Evolutionary conservation across 495 filamentous ascomycete genomes (phyloP), one percentile per base, ranked within the genome.

Genomic region (Recurvomyces mirabilis): DNA sequence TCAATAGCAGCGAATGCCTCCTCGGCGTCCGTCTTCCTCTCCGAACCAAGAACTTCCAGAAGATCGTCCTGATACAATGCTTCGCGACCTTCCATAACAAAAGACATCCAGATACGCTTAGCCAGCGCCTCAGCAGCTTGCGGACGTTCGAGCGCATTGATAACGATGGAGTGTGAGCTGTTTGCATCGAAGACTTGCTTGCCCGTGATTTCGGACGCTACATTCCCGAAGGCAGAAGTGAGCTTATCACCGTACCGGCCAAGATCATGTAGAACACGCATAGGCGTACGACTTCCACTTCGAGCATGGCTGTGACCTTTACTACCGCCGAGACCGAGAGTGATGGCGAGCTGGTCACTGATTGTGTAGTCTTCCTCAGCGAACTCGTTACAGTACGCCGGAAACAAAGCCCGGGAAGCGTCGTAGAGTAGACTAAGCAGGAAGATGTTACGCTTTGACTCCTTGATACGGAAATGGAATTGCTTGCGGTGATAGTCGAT

Each of bases 31-130:
- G 68, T 65, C 32, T 75, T 69, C 41, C 80, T 74, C 5, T 76
- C 73, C 0, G 69, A 63, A 1, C 91, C 91, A 42, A 98, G 77
- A 7, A 95, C 88, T 57, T 96, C 91, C 10, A 77, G 45, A 36
- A 98, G 69, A 56, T 98, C 91, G 6, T 93, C 86, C 21, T 70
- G 60, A 48, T 71, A 87, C 21, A 98, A 68, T 5, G 82, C 66
- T 30, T 93, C 82, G 31, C 78, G 77, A 34, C 84, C 89, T 61
- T 95, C 88, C 13, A 87, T 76, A 10, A 95, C 91, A 58, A 95
- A 95, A 1, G 87, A 94, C 86, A 94, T 94, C 91, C 91, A 98
- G 46, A 98, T 77, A 59, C 91, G 79, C 50, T 77, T 80, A 5
- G 87, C 91, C 47, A 98, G 65, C 20, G 89, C 91, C 64, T 94